These are phyloP conservation scores for Diplogelasinospora grovesii DNA, from an alignment of 495 filamentous ascomycete species.

Conservation along the genomic window DNA sequence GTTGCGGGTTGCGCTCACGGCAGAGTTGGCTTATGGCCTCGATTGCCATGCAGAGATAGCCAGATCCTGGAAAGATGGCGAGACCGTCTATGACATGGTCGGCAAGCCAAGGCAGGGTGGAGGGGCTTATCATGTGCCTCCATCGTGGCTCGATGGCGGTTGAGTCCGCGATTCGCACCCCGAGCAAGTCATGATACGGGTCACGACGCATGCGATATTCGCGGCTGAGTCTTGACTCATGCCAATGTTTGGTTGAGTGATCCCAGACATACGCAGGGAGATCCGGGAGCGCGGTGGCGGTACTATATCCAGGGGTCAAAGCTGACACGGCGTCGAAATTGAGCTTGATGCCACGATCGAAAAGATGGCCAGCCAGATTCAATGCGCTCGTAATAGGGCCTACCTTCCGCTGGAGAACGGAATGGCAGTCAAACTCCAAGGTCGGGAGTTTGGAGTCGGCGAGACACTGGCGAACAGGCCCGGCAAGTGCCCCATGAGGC, in stretches of 20 bases:
- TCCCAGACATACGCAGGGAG: conserved; percentile 40
- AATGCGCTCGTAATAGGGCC: too few species aligned
- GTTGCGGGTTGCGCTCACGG: too few species aligned
- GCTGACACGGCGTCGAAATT: background rate
- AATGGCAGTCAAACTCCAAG: conserved; percentile 7
- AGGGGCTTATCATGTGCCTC: background rate
- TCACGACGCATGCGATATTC: background rate
- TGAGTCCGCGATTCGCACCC: background rate
- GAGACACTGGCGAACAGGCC: conserved; percentile 42
- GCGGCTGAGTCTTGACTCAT: conserved; percentile 14
- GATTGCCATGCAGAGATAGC: too few species aligned
- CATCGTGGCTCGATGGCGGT: background rate
- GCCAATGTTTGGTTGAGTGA: conserved; percentile 28
- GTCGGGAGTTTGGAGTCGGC: background rate
- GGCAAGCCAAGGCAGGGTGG: background rate
- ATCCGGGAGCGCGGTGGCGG: background rate
- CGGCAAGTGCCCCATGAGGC: conserved; percentile 29
- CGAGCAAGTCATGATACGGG: background rate
- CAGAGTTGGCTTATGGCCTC: too few species aligned
- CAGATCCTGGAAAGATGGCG: too few species aligned
- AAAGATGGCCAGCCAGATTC: too few species aligned
- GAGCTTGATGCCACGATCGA: too few species aligned
- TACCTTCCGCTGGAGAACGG: background rate
- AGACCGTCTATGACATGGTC: too few species aligned
- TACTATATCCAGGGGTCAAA: background rate